These are phyloP conservation scores for Nakaseomyces delphensis DNA, from an alignment of 1,139 yeast genomes.

Conservation along the genomic window DNA sequence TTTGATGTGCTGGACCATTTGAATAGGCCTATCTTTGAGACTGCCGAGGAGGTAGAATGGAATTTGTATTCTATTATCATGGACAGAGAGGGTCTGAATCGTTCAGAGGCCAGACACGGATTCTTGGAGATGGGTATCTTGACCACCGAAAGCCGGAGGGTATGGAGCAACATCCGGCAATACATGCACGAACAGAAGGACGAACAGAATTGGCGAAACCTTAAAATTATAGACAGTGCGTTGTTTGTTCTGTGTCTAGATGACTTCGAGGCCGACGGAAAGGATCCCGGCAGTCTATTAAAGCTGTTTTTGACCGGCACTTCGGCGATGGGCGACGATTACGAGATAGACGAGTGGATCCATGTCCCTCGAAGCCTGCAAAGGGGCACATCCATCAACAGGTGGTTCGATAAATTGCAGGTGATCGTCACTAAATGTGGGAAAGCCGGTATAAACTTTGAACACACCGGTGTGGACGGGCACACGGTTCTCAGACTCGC, in stretches of 20 bases:
- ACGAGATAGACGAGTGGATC: constrained; percentile 30
- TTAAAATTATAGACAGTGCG: constrained; percentile 66
- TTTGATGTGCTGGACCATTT: constrained; percentile 71
- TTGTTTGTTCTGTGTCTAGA: constrained; percentile 72
- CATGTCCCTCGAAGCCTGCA: constrained; percentile 33
- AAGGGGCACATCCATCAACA: constrained; percentile 85
- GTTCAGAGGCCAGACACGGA: constrained; percentile 37
- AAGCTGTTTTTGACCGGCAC: constrained; percentile 80
- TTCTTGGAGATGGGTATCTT: constrained; percentile 78
- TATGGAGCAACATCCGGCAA: constrained; percentile 68
- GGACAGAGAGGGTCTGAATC: constrained; percentile 18
- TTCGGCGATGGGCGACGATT: constrained; percentile 34
- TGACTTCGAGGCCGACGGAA: constrained; percentile 56
- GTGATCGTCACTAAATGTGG: constrained; percentile 82
- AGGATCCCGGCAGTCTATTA: constrained; percentile 49
- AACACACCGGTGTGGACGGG: constrained; percentile 94
- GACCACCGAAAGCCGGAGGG: constrained; percentile 74
- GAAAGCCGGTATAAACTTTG: constrained; percentile 88
- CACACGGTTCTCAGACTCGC: constrained; percentile 86
- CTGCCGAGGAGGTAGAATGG: constrained; percentile 61
- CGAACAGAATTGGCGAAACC: constrained; percentile 52
- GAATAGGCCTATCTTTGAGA: constrained; percentile 51
- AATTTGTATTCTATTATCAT: constrained; percentile 65
- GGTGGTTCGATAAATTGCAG: constrained; percentile 93
- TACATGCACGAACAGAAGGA: constrained; percentile 35